Evolutionary conservation across 2,329 filamentous ascomycete genomes (phyloP).

Genomic region (Pleomassaria siparia): DNA sequence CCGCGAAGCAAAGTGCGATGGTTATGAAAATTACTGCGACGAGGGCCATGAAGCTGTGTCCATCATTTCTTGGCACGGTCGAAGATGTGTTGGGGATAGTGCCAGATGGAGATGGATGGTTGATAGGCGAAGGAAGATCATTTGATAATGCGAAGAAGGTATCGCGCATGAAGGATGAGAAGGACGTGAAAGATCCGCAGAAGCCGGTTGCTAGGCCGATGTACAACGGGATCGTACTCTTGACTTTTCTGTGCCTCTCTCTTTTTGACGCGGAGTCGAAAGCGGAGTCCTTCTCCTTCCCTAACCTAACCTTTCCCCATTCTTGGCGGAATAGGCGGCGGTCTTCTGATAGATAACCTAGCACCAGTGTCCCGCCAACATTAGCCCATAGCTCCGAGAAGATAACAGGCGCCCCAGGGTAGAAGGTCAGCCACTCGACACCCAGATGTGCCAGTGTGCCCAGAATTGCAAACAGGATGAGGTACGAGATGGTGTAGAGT

Average conservation of each 20-base stretch:
- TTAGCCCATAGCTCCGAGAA: slow-evolving; percentile 87
- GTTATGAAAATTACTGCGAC: slow-evolving; percentile 74
- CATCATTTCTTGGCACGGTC: slow-evolving; percentile 61
- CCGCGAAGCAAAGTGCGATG: slow-evolving; percentile 68
- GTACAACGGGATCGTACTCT: slow-evolving; percentile 87
- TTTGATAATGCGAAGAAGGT: slow-evolving; percentile 79
- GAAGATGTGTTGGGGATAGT: slow-evolving; percentile 31
- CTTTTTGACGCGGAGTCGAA: slow-evolving; percentile 34
- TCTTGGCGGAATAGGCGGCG: slow-evolving; percentile 71
- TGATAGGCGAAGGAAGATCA: slow-evolving; percentile 60
- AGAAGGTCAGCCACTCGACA: slow-evolving; percentile 75
- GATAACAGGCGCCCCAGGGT: slow-evolving; percentile 72
- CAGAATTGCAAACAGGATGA: slow-evolving; percentile 81
- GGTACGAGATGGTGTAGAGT: slow-evolving; percentile 71
- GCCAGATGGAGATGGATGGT: slow-evolving; percentile 36
- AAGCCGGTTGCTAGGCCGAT: slow-evolving; percentile 85
- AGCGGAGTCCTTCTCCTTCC: slow-evolving; percentile 41
- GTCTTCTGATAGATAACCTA: slow-evolving; percentile 86
- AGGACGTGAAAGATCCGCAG: slow-evolving; percentile 87
- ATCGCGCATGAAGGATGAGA: slow-evolving; percentile 83
- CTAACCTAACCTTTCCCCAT: slow-evolving; percentile 54
- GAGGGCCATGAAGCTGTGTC: slow-evolving; percentile 81
- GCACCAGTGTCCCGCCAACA: slow-evolving; percentile 74
- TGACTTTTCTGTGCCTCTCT: slow-evolving; percentile 53
- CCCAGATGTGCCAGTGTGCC: slow-evolving; percentile 84